Percentiles rank a stretch among this genome's conserved stretches.
Evolutionary conservation across 2,329 filamentous ascomycete species (phyloP).

Genomic region (Neofusicoccum umdonicola): DNA sequence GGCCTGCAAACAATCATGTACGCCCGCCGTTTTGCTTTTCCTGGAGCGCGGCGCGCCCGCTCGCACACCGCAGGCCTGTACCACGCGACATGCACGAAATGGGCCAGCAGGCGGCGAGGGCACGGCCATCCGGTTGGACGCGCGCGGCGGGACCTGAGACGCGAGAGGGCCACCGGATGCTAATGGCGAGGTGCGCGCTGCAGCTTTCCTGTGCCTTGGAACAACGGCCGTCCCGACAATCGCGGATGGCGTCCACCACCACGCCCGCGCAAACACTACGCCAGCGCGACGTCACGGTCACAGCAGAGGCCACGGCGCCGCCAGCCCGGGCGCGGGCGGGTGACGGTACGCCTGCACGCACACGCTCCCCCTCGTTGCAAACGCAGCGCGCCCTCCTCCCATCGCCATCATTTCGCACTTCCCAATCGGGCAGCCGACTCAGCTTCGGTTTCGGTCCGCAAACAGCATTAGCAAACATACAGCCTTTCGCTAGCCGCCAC

Average conservation of each 20-base stretch:
- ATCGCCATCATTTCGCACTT: not conserved
- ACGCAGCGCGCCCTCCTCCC: not conserved
- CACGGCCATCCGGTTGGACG: constrained; percentile 5
- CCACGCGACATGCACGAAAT: constrained; percentile 17
- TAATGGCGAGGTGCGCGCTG: constrained; percentile 3
- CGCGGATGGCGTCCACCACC: constrained; percentile 3
- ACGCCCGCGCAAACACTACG: constrained; percentile 3
- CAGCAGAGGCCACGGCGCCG: not conserved
- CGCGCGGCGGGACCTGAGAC: constrained; percentile 14
- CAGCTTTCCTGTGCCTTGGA: constrained; percentile 17
- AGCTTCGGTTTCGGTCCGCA: constrained; percentile 15
- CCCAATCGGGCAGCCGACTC: not conserved
- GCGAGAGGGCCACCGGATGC: constrained; percentile 7
- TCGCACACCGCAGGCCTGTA: constrained; percentile 9
- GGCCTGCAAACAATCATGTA: constrained; percentile 13
- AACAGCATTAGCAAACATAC: not conserved
- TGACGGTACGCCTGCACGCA: not conserved
- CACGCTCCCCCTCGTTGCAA: not conserved
- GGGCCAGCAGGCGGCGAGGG: not conserved
- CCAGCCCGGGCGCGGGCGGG: not conserved
- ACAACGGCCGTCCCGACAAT: constrained; percentile 18
- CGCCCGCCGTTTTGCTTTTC: constrained; percentile 12
- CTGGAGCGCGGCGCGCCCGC: constrained; percentile 3
- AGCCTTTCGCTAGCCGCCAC: constrained; percentile 7
- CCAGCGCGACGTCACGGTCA: constrained; percentile 9